A percentile compares a stretch with the other conserved stretches of the same genome.
phyloP scores from a whole-genome alignment of 176 grass and related monocot genomes.

The Lolium multiflorum region DNA sequence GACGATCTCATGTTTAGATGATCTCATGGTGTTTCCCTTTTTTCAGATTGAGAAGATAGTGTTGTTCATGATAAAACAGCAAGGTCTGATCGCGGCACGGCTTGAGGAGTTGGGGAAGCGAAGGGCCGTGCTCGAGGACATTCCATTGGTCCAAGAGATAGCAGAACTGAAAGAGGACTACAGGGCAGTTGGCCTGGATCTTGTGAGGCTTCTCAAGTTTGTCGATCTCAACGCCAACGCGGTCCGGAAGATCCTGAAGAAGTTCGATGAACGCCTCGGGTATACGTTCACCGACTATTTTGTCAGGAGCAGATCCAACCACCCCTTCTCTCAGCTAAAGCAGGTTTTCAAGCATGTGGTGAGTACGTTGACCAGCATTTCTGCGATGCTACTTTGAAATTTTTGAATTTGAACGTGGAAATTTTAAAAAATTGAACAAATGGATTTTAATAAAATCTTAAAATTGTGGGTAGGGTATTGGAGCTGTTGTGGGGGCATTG shows the following conservation, averaged over 20 bases:
- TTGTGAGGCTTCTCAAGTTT: conserved; percentile 22
- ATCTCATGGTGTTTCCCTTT: neutral
- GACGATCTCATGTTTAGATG: neutral
- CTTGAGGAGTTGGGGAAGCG: conserved; percentile 1
- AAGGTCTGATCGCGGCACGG: neutral
- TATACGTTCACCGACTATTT: neutral
- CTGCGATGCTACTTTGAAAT: neutral
- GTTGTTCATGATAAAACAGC: neutral
- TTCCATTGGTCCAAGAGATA: conserved; percentile 19
- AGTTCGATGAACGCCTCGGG: neutral
- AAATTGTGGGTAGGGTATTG: neutral
- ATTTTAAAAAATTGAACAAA: neutral
- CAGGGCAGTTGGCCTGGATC: conserved; percentile 12
- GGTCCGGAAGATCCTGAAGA: conserved; percentile 10
- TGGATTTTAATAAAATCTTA: neutral
- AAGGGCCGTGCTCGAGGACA: neutral
- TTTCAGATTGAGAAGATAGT: conserved; percentile 23
- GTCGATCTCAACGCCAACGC: conserved; percentile 16
- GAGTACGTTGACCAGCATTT: neutral
- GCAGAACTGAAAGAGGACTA: conserved; percentile 15
- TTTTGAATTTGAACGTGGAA: neutral
- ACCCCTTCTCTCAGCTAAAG: conserved; percentile 16
- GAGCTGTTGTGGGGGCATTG: conserved; percentile 18
- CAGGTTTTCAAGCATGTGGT: conserved; percentile 31
- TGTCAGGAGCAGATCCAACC: conserved; percentile 21